phyloP scores from a whole-genome alignment of 441 rosid species.

The Croton laevigatus region DNA sequence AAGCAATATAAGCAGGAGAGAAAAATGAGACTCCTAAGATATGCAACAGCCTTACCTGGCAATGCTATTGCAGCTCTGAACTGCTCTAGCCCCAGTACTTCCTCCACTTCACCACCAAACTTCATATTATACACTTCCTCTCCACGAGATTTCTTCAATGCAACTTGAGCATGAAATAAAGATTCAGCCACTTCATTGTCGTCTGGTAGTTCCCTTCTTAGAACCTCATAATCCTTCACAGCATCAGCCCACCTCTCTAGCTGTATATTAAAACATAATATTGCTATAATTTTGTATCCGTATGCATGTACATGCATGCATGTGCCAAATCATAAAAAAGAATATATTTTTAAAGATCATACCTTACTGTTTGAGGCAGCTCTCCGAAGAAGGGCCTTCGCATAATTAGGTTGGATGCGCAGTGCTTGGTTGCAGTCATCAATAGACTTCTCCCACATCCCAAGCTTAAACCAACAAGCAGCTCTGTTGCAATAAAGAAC shows the following conservation, averaged over 20 bases:
- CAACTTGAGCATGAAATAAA: slow-evolving; percentile 80
- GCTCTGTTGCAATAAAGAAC: slow-evolving; percentile 74
- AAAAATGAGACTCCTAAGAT: neutral
- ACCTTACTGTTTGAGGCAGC: slow-evolving; percentile 93
- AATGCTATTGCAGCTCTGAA: slow-evolving; percentile 72
- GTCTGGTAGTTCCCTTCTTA: slow-evolving; percentile 73
- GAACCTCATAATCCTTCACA: slow-evolving; percentile 80
- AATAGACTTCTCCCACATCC: slow-evolving; percentile 73
- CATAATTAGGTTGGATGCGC: slow-evolving; percentile 63
- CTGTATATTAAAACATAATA: slow-evolving; percentile 26
- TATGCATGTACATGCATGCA: slow-evolving; percentile 8
- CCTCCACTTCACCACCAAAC: slow-evolving; percentile 91
- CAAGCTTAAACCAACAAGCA: slow-evolving; percentile 83
- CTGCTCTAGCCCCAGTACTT: slow-evolving; percentile 63
- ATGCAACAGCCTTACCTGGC: slow-evolving; percentile 44
- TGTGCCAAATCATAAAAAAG: neutral
- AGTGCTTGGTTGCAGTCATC: slow-evolving; percentile 83
- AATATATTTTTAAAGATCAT: slow-evolving; percentile 4
- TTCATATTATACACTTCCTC: slow-evolving; percentile 85
- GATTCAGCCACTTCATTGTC: slow-evolving; percentile 86
- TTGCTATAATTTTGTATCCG: too few species aligned
- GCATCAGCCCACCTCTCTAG: slow-evolving; percentile 82
- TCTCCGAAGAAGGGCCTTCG: slow-evolving; percentile 81
- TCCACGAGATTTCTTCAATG: slow-evolving; percentile 86
- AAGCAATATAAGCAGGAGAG: slow-evolving; percentile 1